phyloP scores from a whole-genome alignment of 495 filamentous ascomycete genomes.

The Penicillium taxi region DNA sequence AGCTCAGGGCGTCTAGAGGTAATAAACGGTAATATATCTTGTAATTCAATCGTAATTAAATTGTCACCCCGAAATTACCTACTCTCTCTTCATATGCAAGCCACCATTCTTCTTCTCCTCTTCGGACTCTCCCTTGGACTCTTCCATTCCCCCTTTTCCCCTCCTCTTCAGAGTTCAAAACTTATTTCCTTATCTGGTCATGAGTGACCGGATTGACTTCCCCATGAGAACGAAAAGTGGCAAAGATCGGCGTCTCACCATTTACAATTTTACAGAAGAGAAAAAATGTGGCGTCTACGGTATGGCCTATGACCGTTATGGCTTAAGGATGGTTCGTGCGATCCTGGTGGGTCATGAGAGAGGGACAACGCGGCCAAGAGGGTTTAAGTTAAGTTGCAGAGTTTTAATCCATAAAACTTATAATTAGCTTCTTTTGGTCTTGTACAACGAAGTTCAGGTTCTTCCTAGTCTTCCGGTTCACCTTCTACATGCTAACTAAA shows the following conservation, averaged over 20 bases:
- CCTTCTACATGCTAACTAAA: too few relatives aligned
- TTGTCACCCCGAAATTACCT: too few relatives aligned
- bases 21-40: too few relatives aligned
- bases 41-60: too few relatives aligned
- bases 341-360: conserved; percentile 10
- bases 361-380: too few relatives aligned
- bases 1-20: too few relatives aligned
- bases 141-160: background rate
- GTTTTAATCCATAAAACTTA: too few relatives aligned
- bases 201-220: conserved; percentile 3
- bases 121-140: background rate
- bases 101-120: background rate
- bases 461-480: too few relatives aligned
- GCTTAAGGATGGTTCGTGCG: conserved; percentile 8
- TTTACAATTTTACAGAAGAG: too few relatives aligned
- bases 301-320: conserved; percentile 14
- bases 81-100: background rate
- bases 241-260: conserved; percentile 9
- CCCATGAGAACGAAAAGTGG: background rate
- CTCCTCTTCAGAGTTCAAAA: background rate
- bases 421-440: too few relatives aligned
- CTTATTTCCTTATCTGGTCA: background rate
- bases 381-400: too few relatives aligned
- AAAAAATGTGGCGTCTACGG: conserved; percentile 9
- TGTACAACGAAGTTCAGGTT: too few relatives aligned